Conservation (phyloP, 768 basidiomycete genomes). For the Boletus edulis region DNA sequence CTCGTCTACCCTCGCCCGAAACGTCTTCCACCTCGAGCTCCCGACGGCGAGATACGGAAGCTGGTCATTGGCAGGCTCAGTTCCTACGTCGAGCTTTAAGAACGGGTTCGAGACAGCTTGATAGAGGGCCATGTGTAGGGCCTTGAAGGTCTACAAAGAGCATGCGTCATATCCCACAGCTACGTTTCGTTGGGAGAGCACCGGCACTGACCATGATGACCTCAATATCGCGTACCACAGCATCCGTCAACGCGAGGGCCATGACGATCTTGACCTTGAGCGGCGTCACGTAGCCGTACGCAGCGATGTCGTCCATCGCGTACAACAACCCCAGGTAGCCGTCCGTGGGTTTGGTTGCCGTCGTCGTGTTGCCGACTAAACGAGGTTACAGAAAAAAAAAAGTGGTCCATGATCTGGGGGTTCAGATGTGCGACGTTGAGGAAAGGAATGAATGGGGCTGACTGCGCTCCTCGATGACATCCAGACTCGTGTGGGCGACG, state of each 20-base stretch:
- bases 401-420: not conserved
- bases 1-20: slow-evolving; percentile 72
- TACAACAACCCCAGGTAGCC: slow-evolving; percentile 85
- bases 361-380: slow-evolving; percentile 35
- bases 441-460: slow-evolving; percentile 26
- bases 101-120: slow-evolving; percentile 85
- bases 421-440: not conserved
- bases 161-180: not conserved
- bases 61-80: slow-evolving; percentile 50
- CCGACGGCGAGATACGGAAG: slow-evolving; percentile 57
- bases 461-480: slow-evolving; percentile 93
- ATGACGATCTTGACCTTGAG: slow-evolving; percentile 85
- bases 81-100: slow-evolving; percentile 56
- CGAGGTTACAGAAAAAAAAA: too few relatives aligned
- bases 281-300: slow-evolving; percentile 90
- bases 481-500: slow-evolving; percentile 85
- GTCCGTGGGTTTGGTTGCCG: slow-evolving; percentile 54
- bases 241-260: slow-evolving; percentile 75
- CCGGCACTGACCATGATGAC: slow-evolving; percentile 62
- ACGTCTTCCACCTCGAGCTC: slow-evolving; percentile 64
- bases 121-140: slow-evolving; percentile 86
- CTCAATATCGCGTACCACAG: slow-evolving; percentile 78
- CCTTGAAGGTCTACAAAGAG: slow-evolving; percentile 71
- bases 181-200: too few relatives aligned
- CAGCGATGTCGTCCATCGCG: slow-evolving; percentile 90